Percentiles rank a stretch among this genome's conserved stretches.
These are phyloP conservation scores for Leccinum rimulosum DNA, from an alignment of 768 basidiomycete genomes.

Conservation along the genomic window DNA sequence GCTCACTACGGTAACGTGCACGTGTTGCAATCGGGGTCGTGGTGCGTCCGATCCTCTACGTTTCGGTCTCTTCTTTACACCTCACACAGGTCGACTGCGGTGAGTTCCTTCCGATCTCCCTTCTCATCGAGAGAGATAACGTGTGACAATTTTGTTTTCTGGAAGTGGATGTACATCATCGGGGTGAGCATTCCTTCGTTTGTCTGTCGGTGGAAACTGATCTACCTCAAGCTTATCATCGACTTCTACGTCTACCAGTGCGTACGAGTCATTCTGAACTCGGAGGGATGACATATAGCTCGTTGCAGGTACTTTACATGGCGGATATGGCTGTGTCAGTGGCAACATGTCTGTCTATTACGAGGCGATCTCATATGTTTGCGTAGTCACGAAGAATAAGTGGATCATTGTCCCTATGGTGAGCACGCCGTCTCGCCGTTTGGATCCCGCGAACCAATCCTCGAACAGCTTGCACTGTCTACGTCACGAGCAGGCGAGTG, in stretches of 20 bases:
- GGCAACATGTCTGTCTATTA: background rate
- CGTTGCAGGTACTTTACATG: conserved; percentile 27
- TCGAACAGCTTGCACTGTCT: conserved; percentile 14
- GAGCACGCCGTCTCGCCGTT: background rate
- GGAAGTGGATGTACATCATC: conserved; percentile 21
- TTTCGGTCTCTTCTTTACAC: background rate
- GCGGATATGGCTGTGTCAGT: conserved; percentile 30
- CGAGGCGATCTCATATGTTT: conserved; percentile 1
- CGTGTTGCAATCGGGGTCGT: conserved; percentile 14
- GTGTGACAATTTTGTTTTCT: background rate
- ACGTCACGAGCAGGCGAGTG: conserved; percentile 22
- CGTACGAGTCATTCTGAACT: background rate
- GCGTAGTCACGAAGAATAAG: conserved; percentile 14
- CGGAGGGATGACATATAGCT: background rate
- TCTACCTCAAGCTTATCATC: conserved; percentile 17
- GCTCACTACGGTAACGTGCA: conserved; percentile 13
- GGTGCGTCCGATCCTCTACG: conserved; percentile 13
- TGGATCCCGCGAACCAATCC: background rate
- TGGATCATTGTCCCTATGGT: conserved; percentile 24
- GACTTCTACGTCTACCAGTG: conserved; percentile 29
- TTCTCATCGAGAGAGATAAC: background rate
- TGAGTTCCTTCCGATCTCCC: conserved; percentile 8
- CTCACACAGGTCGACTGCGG: conserved; percentile 15
- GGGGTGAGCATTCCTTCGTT: conserved; percentile 17
- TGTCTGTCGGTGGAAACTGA: conserved; percentile 2